phyloP scores from a whole-genome alignment of 2,329 filamentous ascomycete genomes.

The Aschersonia sp. region DNA sequence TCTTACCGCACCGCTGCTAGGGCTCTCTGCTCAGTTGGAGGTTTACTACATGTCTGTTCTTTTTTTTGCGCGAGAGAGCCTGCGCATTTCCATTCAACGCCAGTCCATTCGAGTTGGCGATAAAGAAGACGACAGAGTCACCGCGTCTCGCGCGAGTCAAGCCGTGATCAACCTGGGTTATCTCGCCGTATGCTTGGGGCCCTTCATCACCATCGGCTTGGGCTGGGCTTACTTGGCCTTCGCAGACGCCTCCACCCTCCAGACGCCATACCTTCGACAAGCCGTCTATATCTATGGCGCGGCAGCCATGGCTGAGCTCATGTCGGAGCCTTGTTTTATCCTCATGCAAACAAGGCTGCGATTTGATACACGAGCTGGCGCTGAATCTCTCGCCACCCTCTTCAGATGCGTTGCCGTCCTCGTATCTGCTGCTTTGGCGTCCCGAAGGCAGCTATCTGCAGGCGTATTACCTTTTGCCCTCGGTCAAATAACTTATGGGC shows the following conservation, averaged over 20 bases:
- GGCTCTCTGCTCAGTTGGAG: slow-evolving; percentile 79
- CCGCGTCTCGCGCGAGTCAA: slow-evolving; percentile 37
- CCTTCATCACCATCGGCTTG: slow-evolving; percentile 47
- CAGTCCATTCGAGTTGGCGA: slow-evolving; percentile 25
- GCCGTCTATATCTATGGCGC: slow-evolving; percentile 40
- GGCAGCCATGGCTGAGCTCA: slow-evolving; percentile 56
- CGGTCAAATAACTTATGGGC: slow-evolving; percentile 68
- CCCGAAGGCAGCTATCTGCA: slow-evolving; percentile 30
- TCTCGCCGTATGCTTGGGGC: slow-evolving; percentile 56
- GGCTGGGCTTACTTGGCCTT: slow-evolving; percentile 53
- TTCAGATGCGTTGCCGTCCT: slow-evolving; percentile 65
- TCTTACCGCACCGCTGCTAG: slow-evolving; percentile 71
- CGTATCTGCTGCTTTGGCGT: slow-evolving; percentile 50
- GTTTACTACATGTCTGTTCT: slow-evolving; percentile 87
- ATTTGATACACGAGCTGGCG: slow-evolving; percentile 66
- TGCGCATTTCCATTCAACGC: slow-evolving; percentile 83
- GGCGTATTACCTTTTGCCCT: slow-evolving; percentile 81
- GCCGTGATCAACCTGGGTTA: slow-evolving; percentile 82
- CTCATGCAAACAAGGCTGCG: slow-evolving; percentile 69
- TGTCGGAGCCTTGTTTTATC: slow-evolving; percentile 80
- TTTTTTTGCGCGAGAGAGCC: slow-evolving; percentile 83
- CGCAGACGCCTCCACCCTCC: slow-evolving; percentile 27
- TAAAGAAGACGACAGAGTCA: slow-evolving; percentile 1
- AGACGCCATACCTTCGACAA: slow-evolving; percentile 48
- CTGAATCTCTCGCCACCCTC: slow-evolving; percentile 74